A percentile compares a stretch with the other conserved stretches of the same genome.
Evolutionary conservation across 2,329 filamentous ascomycete species (phyloP).

Genomic region (Stylonectria norvegica): DNA sequence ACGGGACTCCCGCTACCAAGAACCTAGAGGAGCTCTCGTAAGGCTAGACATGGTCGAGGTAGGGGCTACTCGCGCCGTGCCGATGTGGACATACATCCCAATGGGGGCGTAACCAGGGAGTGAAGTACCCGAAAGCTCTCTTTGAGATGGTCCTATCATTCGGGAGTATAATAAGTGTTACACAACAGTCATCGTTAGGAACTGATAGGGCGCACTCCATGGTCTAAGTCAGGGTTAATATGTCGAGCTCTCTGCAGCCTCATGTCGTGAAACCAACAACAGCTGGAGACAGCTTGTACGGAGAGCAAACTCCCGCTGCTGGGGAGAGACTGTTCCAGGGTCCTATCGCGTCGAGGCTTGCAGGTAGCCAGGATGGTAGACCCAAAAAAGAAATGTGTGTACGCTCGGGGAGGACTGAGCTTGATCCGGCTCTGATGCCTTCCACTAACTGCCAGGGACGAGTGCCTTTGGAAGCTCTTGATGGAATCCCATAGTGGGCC

Average conservation of each 20-base stretch:
- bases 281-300: slow-evolving; percentile 16
- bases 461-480: slow-evolving; percentile 10
- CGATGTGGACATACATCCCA: slow-evolving; percentile 9
- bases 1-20: slow-evolving; percentile 8
- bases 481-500: slow-evolving; percentile 3
- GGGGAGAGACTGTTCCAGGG: not conserved
- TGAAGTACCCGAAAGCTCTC: slow-evolving; percentile 4
- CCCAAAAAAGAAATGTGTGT: not conserved
- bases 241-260: slow-evolving; percentile 1
- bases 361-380: slow-evolving; percentile 7
- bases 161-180: slow-evolving; percentile 8
- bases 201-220: slow-evolving; percentile 8
- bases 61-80: slow-evolving; percentile 13
- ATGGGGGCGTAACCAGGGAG: slow-evolving; percentile 1
- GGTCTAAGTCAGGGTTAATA: not conserved
- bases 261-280: slow-evolving; percentile 8
- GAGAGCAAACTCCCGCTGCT: slow-evolving; percentile 8
- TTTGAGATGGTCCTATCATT: not conserved
- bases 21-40: slow-evolving; percentile 12
- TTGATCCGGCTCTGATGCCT: slow-evolving; percentile 5
- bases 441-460: slow-evolving; percentile 16
- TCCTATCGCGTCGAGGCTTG: slow-evolving; percentile 15
- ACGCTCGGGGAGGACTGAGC: slow-evolving; percentile 3
- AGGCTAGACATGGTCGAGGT: slow-evolving; percentile 13
- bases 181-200: slow-evolving; percentile 9